Percentiles rank a stretch among this genome's conserved stretches.
Conservation (phyloP, 202 grass and related monocot species). For the Zoysia matrella region DNA sequence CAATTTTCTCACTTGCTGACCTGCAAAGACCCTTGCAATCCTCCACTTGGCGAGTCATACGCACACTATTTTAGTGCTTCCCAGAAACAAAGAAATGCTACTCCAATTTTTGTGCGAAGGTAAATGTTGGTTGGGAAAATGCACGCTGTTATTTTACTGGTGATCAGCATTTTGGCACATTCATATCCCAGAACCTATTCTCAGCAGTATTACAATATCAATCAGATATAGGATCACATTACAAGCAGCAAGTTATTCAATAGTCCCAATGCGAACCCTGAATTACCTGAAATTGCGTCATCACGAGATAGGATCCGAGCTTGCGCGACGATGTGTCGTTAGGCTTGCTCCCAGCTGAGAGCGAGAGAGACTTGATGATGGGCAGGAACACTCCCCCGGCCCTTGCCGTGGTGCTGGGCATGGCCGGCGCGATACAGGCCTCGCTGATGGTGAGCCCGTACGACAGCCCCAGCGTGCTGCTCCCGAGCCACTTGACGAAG, state of each 20-base stretch:
- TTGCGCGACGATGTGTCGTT: slow-evolving; percentile 74
- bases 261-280: slow-evolving; percentile 1
- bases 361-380: slow-evolving; percentile 82
- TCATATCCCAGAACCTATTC: neutral
- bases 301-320: slow-evolving; percentile 85
- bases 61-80: neutral
- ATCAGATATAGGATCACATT: slow-evolving; percentile 29
- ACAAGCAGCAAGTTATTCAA: slow-evolving; percentile 13
- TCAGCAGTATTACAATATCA: neutral
- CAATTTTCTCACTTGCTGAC: neutral
- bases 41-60: neutral
- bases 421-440: slow-evolving; percentile 89
- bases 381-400: slow-evolving; percentile 90
- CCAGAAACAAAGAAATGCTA: slow-evolving; percentile 18
- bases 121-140: neutral
- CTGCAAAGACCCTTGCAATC: neutral
- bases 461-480: slow-evolving; percentile 82
- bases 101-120: slow-evolving; percentile 1
- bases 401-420: slow-evolving; percentile 97
- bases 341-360: slow-evolving; percentile 74
- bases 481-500: slow-evolving; percentile 93
- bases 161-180: neutral
- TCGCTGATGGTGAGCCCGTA: slow-evolving; percentile 96
- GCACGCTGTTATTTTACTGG: neutral
- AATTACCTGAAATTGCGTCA: slow-evolving; percentile 93